phyloP scores from a whole-genome alignment of 371 early-diverging fungal species.

The Fennellomyces sp. region DNA sequence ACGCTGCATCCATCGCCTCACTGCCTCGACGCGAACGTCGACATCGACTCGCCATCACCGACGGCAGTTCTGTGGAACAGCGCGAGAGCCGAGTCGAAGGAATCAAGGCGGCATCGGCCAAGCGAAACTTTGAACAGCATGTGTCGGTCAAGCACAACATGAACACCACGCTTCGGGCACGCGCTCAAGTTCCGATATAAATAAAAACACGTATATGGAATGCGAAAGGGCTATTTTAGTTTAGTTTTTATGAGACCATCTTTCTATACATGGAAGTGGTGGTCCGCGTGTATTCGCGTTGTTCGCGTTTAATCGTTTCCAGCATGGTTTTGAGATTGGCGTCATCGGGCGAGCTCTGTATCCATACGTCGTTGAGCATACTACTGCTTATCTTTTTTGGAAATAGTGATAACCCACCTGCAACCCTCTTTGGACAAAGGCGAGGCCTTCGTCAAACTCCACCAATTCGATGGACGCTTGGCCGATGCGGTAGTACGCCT shows the following conservation, averaged over 20 bases:
- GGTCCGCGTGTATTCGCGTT: conserved; percentile 7
- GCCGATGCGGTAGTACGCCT: conserved; percentile 64
- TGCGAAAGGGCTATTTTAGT: too few relatives aligned
- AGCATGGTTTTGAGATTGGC: conserved; percentile 15
- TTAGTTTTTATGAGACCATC: conserved; percentile 24
- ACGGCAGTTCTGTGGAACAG: conserved; percentile 3
- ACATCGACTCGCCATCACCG: conserved; percentile 15
- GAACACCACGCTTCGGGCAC: conserved; percentile 12
- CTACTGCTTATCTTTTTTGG: not conserved
- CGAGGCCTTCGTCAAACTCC: conserved; percentile 56
- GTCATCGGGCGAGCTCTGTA: conserved; percentile 14
- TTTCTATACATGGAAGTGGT: conserved; percentile 32
- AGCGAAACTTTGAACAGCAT: conserved; percentile 10
- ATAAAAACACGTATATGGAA: not conserved
- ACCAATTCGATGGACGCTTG: conserved; percentile 57
- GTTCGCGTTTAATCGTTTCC: conserved; percentile 9
- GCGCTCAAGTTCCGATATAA: conserved; percentile 21
- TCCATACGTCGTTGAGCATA: conserved; percentile 7
- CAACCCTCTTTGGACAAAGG: conserved; percentile 47
- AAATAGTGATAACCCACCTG: conserved; percentile 23
- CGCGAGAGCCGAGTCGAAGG: conserved; percentile 4
- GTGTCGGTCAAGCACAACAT: conserved; percentile 18
- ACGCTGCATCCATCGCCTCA: not conserved
- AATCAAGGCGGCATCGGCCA: conserved; percentile 6
- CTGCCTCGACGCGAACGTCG: conserved; percentile 17